Base-by-base conservation (phyloP, 805 yeast genomes). In the Kodamaea hsintzibuensis region DNA sequence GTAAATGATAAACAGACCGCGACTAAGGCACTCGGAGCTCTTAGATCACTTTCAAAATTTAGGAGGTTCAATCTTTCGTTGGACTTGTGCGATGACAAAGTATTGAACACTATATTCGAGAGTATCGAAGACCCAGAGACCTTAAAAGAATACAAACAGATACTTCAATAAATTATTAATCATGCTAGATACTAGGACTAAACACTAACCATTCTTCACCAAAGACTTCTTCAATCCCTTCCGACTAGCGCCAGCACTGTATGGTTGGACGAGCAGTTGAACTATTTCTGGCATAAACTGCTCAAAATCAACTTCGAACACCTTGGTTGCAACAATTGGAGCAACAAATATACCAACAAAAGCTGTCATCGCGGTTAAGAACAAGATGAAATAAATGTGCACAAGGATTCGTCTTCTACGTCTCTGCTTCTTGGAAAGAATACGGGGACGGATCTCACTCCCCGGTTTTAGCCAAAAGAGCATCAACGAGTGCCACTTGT, bases 401-500 rank as follows among this genome's bases (percentile, higher is more conserved):
- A 80, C 72, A 1, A 68, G 63, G 4, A 64, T 56, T 45, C 77
- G 67, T 42, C 77, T 69, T 56, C 69, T 71, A 50, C 77, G 64
- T 56, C 73, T 72, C 52, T 80, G 76, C 54, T 69, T 77, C 16
- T 74, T 67, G 1, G 82, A 70, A 6, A 80, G 68, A 1, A 81
- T 69, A 19, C 75, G 76, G 2, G 82, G 78, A 7, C 82, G 71
- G 1, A 82, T 63, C 60, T 82, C 85, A 42, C 72, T 70, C 3
- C 74, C 73, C 1, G 89, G 89, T 52, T 76, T 80, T 54, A 86
- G 69, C 93, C 93, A 88, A 59, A 87, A 79, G 37, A 88, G 70
- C 63, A 84, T 72, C 71, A 82, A 71, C 1, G 91, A 81, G 62
- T 88, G 95, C 80, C 85, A 80, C 47, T 77, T 78, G 61, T 86